Evolutionary conservation across 2,329 filamentous ascomycete genomes (phyloP).

Genomic region (Stachybotrys elegans): DNA sequence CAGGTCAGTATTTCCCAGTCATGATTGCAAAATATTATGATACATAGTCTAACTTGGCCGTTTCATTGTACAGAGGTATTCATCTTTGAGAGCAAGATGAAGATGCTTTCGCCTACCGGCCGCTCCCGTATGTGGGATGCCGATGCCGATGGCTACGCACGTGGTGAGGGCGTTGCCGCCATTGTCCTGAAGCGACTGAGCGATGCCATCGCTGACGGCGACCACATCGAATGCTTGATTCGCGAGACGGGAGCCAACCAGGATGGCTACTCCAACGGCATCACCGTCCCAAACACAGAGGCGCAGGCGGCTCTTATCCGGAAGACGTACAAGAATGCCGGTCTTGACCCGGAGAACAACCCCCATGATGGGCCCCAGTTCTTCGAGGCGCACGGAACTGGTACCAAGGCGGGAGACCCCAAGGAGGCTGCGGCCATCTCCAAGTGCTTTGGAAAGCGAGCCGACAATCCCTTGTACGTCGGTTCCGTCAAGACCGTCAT

Average conservation of each 20-base stretch:
- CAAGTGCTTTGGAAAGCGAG: conserved; percentile 30
- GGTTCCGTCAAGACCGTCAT: not conserved
- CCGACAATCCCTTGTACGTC: not conserved
- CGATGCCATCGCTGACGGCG: conserved; percentile 34
- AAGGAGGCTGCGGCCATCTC: conserved; percentile 32
- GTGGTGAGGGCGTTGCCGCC: conserved; percentile 37
- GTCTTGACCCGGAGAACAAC: conserved; percentile 23
- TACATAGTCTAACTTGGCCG: too few species aligned
- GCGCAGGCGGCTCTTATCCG: conserved; percentile 35
- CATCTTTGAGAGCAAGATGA: conserved; percentile 8
- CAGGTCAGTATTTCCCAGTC: conserved; percentile 10
- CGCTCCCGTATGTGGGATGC: conserved; percentile 17
- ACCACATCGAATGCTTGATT: conserved; percentile 25
- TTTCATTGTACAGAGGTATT: too few species aligned
- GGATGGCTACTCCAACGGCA: conserved; percentile 35
- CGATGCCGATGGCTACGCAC: conserved; percentile 38
- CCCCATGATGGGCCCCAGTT: conserved; percentile 30
- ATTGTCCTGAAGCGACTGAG: conserved; percentile 34
- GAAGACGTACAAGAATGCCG: conserved; percentile 29
- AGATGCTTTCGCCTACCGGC: conserved; percentile 15
- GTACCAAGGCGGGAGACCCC: conserved; percentile 40
- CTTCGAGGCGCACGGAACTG: conserved; percentile 41
- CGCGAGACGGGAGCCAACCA: conserved; percentile 27
- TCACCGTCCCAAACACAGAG: conserved; percentile 25
- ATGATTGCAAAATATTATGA: too few species aligned